These are phyloP conservation scores for Xylaria sp. DNA, from an alignment of 2,329 filamentous ascomycete species.

Conservation along the genomic window DNA sequence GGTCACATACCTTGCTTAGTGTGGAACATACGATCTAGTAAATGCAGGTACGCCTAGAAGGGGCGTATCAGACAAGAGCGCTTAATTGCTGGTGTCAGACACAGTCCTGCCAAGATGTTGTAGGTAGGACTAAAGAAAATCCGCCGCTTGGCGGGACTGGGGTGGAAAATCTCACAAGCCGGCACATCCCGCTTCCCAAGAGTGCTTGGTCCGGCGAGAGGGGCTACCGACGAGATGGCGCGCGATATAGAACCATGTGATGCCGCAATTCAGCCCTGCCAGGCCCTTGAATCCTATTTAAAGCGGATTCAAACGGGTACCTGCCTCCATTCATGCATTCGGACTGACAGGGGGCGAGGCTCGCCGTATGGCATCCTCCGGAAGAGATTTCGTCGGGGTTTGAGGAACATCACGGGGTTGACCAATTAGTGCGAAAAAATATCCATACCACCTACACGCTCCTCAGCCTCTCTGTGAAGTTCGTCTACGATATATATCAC, in stretches of 20 bases:
- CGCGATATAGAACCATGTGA: neutral
- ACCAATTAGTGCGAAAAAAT: neutral
- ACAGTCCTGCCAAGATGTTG: neutral
- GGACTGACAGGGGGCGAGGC: neutral
- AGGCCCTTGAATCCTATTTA: neutral
- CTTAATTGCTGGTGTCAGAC: slow-evolving; percentile 1
- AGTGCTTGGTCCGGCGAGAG: neutral
- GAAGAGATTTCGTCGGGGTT: neutral
- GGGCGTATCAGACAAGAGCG: neutral
- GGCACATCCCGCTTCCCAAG: neutral
- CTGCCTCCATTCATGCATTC: neutral
- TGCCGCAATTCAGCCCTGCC: neutral
- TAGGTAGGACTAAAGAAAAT: neutral
- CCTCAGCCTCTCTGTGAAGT: neutral
- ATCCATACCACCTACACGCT: neutral
- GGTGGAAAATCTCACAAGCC: neutral
- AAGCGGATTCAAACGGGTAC: neutral
- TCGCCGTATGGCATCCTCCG: neutral
- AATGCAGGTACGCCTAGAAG: neutral
- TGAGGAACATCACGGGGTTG: neutral
- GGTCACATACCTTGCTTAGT: neutral
- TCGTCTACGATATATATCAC: neutral
- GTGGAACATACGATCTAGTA: neutral
- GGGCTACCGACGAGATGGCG: neutral
- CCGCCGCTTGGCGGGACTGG: neutral